Evolutionary conservation across 176 grass and related monocot species (phyloP), one percentile per base, ranked within the genome.

Genomic region (Aegilops bicornis): DNA sequence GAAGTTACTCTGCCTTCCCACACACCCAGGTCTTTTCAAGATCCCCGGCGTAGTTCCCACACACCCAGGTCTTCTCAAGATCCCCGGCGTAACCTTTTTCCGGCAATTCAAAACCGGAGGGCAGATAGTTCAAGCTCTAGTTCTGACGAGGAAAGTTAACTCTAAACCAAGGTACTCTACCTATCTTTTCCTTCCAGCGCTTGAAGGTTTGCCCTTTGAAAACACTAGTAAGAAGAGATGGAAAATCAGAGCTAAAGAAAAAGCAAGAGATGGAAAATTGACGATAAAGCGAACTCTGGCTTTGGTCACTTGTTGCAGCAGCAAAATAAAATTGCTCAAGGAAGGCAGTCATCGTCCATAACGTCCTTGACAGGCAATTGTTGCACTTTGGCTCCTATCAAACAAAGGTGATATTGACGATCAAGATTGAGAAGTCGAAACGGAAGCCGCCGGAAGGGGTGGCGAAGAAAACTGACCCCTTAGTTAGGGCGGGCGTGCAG

Each of bases 71-170:
- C 82, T 64, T 91, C 83, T 20, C 86, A 75, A 37, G 90, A 93
- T 88, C 85, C 85, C 14, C 79, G 83, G 74, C 83, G 70, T 66
- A 82, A 94, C 47, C 54, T 99, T 24, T 88, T 94, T 73, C 92
- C 97, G 0, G 94, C 89, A 14, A 94, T 96, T 65, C 74, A 79
- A 82, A 89, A 93, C 67, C 87, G 83, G 3, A 88, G 92, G n/a
- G 77, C 69, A 22, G 77, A 88, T 61, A 89, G 76, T 73, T 92
- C 93, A 59, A 94, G 93, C 47, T 80, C 81, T 80, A 84, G 86
- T 52, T 88, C 86, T 72, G 80, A 83, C 29, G 83, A 73, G 60
- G 88, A 80, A 8, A 74, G 67, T 80, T 86, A 71, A 65, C 47
- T 78, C 72, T 62, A 77, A 71, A 72, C 45, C 33, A 59, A 31